phyloP scores from a whole-genome alignment of 140 eudicot species.

The Anethum foeniculum region DNA sequence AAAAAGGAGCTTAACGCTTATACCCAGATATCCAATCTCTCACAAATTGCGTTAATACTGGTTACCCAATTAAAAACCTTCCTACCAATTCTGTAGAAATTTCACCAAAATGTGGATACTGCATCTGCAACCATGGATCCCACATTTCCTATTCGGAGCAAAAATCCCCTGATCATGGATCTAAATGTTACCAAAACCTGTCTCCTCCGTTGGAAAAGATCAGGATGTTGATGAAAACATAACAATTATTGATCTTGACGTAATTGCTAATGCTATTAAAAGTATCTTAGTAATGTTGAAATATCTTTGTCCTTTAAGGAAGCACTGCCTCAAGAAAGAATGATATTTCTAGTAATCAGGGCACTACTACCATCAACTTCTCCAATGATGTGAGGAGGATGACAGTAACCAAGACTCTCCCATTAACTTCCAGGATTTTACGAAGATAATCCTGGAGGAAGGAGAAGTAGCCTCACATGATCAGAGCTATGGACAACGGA shows the following conservation, averaged over 20 bases:
- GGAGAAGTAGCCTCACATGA: not conserved
- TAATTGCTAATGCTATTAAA: not conserved
- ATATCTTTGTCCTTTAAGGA: not conserved
- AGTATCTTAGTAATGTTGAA: no score
- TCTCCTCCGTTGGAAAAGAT: no score
- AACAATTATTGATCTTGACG: no score
- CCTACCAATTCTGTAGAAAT: no score
- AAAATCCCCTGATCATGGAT: no score
- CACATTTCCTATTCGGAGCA: no score
- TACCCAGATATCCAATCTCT: not conserved
- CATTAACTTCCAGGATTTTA: not conserved
- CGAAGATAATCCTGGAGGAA: not conserved
- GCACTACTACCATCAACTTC: not conserved
- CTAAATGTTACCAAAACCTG: no score
- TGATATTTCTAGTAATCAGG: not conserved
- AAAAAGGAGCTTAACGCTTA: not conserved
- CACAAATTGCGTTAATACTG: no score
- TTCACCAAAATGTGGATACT: no score
- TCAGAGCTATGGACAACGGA: not conserved
- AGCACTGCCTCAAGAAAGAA: not conserved
- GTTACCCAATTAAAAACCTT: no score
- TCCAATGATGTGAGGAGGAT: not conserved
- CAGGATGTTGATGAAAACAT: no score
- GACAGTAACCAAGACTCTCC: not conserved
- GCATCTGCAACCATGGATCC: no score